Conservation (phyloP, 78 protist species). For the Creolimax fragrantissima region DNA sequence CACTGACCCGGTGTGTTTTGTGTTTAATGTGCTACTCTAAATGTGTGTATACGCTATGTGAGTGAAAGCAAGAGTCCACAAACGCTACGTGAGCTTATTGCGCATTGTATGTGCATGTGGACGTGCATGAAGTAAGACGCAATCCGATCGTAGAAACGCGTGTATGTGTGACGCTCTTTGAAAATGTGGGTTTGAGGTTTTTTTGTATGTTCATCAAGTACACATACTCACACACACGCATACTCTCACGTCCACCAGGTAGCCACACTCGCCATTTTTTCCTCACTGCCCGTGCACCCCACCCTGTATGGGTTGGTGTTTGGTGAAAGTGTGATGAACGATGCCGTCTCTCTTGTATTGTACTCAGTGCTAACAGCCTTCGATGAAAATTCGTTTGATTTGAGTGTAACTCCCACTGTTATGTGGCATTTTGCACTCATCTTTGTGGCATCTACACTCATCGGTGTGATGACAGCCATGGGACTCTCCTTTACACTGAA, state of each 20-base stretch:
- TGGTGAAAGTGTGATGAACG: constrained; percentile 87
- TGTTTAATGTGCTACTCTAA: no score
- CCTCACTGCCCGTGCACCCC: constrained; percentile 56
- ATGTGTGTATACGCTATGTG: no score
- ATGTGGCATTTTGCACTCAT: not conserved
- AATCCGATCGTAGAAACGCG: no score
- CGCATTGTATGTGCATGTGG: no score
- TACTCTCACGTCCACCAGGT: no score
- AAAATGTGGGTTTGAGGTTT: no score
- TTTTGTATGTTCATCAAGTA: no score
- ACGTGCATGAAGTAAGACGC: no score
- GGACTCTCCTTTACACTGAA: not conserved
- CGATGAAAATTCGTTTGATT: not conserved
- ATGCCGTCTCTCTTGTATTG: constrained; percentile 80
- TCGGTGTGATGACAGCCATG: not conserved
- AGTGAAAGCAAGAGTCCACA: no score
- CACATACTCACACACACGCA: no score
- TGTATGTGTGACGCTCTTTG: no score
- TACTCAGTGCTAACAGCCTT: constrained; percentile 26
- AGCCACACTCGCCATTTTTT: constrained; percentile 74
- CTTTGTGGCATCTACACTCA: not conserved
- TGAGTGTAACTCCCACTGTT: not conserved
- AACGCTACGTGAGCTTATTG: no score
- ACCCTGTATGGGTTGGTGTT: constrained; percentile 66
- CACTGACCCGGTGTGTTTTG: constrained; percentile 91